Evolutionary conservation across 2,329 filamentous ascomycete genomes (phyloP).

Genomic region (Daldinia sp.): DNA sequence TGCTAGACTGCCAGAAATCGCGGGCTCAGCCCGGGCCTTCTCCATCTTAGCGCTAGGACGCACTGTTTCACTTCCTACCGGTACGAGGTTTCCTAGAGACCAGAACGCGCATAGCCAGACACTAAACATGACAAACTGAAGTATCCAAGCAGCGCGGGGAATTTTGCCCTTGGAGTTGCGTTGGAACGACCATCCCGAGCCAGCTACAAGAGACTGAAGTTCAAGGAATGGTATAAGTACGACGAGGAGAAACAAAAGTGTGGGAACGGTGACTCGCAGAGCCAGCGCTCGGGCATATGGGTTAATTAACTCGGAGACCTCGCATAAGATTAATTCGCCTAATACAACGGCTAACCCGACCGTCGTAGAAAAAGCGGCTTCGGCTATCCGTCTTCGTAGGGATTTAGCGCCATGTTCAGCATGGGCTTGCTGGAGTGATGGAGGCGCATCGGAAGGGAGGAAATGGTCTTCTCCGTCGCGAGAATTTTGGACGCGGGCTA

Average conservation of each 20-base stretch:
- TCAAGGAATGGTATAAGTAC: slow-evolving; percentile 83
- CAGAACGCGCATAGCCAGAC: slow-evolving; percentile 82
- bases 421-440: slow-evolving; percentile 68
- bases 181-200: slow-evolving; percentile 72
- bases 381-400: slow-evolving; percentile 64
- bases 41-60: slow-evolving; percentile 54
- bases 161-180: slow-evolving; percentile 67
- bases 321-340: slow-evolving; percentile 83
- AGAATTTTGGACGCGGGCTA: slow-evolving; percentile 67
- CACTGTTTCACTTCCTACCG: slow-evolving; percentile 59
- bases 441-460: slow-evolving; percentile 72
- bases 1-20: slow-evolving; percentile 56
- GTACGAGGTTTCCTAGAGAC: slow-evolving; percentile 76
- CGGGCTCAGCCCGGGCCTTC: slow-evolving; percentile 57
- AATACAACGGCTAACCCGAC: slow-evolving; percentile 82
- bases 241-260: slow-evolving; percentile 78
- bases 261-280: slow-evolving; percentile 76
- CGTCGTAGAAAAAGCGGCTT: slow-evolving; percentile 79
- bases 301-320: slow-evolving; percentile 82
- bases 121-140: slow-evolving; percentile 72
- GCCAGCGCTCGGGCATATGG: slow-evolving; percentile 75
- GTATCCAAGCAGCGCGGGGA: slow-evolving; percentile 71
- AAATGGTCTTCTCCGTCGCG: slow-evolving; percentile 71
- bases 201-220: slow-evolving; percentile 72
- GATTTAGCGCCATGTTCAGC: slow-evolving; percentile 68